These are phyloP conservation scores for Aureobasidium sp. DNA, from an alignment of 2,329 filamentous ascomycete species.

Conservation along the genomic window DNA sequence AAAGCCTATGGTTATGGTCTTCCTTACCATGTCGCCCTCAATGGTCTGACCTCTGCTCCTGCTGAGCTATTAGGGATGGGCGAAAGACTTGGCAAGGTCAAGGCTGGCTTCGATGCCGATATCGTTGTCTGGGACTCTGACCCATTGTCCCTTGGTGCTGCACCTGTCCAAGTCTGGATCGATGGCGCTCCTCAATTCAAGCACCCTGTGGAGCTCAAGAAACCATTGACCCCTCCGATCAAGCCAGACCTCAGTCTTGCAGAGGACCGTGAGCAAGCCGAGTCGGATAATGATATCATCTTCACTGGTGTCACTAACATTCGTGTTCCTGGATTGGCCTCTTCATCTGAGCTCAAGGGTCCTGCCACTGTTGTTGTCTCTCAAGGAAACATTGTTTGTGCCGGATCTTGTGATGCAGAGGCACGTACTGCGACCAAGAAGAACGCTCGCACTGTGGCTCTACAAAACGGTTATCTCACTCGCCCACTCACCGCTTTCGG, in stretches of 20 bases:
- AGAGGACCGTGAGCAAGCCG: slow-evolving; percentile 32
- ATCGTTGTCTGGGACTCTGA: slow-evolving; percentile 39
- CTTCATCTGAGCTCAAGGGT: slow-evolving; percentile 22
- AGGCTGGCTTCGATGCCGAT: slow-evolving; percentile 36
- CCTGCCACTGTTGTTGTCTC: slow-evolving; percentile 44
- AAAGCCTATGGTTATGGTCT: slow-evolving; percentile 38
- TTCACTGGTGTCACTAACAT: slow-evolving; percentile 52
- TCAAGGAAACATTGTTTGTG: slow-evolving; percentile 49
- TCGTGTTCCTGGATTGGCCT: slow-evolving; percentile 35
- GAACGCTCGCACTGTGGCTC: slow-evolving; percentile 36
- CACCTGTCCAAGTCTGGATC: slow-evolving; percentile 38
- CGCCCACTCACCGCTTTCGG: slow-evolving; percentile 56
- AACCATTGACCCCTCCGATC: slow-evolving; percentile 39
- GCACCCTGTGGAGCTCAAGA: slow-evolving; percentile 44
- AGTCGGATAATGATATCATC: slow-evolving; percentile 36
- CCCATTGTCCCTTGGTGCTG: slow-evolving; percentile 34
- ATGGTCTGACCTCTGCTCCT: slow-evolving; percentile 34
- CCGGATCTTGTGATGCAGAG: slow-evolving; percentile 47
- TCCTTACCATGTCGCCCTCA: slow-evolving; percentile 36
- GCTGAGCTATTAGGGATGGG: slow-evolving; percentile 36
- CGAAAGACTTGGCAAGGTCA: slow-evolving; percentile 35
- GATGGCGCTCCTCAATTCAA: slow-evolving; percentile 46
- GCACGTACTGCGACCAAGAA: slow-evolving; percentile 32
- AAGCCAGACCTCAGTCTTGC: slow-evolving; percentile 36
- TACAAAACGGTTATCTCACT: slow-evolving; percentile 56